Conservation (phyloP, 345 rosid genomes). For the Murraya koenigii region DNA sequence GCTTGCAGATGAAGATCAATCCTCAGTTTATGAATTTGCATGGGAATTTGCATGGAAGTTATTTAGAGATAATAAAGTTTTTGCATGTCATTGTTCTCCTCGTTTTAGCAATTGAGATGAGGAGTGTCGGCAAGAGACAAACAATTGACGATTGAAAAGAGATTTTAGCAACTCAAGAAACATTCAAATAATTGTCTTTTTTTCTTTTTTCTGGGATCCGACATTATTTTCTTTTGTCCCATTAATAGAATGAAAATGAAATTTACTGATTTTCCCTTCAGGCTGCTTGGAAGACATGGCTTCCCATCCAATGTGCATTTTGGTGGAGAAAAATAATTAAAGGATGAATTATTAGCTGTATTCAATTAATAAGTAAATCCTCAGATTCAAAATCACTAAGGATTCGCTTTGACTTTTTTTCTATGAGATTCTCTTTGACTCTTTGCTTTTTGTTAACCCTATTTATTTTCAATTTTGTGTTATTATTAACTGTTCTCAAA, state of each 20-base stretch:
- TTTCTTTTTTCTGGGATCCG: neutral
- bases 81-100: slow-evolving; percentile 6
- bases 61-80: slow-evolving; percentile 20
- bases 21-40: slow-evolving; percentile 6
- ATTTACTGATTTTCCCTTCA: neutral
- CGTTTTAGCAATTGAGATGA: neutral
- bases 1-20: neutral
- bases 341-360: no score
- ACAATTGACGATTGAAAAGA: neutral
- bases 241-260: neutral
- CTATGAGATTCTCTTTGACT: no score
- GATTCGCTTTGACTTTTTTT: no score
- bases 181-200: slow-evolving; percentile 9
- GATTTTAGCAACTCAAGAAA: neutral
- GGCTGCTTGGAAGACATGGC: neutral
- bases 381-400: no score
- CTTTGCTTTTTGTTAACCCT: no score
- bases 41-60: slow-evolving; percentile 14
- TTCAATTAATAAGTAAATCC: no score
- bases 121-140: neutral
- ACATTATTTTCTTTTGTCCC: neutral
- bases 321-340: neutral
- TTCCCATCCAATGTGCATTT: neutral
- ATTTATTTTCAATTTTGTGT: no score
- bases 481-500: no score